phyloP scores from a whole-genome alignment of 1,139 yeast species.

The Scheffersomyces titani region DNA sequence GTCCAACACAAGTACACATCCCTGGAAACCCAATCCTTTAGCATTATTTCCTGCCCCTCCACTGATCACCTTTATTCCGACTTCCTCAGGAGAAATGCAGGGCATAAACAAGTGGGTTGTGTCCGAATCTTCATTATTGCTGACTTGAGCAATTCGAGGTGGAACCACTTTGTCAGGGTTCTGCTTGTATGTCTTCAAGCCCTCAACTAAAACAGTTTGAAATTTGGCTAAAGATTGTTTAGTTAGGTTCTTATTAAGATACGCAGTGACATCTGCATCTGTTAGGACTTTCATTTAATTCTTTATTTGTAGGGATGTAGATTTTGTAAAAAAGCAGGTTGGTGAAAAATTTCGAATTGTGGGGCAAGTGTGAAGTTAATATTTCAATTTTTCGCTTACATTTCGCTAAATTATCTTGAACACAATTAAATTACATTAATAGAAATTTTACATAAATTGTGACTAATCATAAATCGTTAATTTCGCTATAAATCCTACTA shows the following conservation, averaged over 20 bases:
- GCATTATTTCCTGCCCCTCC: constrained; percentile 44
- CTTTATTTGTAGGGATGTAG: not conserved
- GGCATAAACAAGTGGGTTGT: constrained; percentile 67
- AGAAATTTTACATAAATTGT: no score
- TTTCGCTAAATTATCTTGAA: not conserved
- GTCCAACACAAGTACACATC: constrained; percentile 54
- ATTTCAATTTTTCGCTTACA: not conserved
- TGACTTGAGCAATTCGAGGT: constrained; percentile 30
- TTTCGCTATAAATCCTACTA: not conserved
- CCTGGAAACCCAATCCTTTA: constrained; percentile 48
- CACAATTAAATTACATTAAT: not conserved
- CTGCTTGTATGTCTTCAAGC: constrained; percentile 20
- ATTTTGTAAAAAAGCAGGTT: not conserved
- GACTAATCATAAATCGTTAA: not conserved
- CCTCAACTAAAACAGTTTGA: constrained; percentile 28
- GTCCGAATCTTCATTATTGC: constrained; percentile 29
- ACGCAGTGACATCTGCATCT: constrained; percentile 22
- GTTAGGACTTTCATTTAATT: constrained; percentile 30
- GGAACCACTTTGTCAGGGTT: constrained; percentile 35
- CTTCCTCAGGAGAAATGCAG: constrained; percentile 50
- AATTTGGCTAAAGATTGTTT: constrained; percentile 19
- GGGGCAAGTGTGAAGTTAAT: not conserved
- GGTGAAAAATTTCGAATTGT: not conserved
- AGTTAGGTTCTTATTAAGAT: constrained; percentile 18
- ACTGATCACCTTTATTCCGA: constrained; percentile 48